phyloP scores from a whole-genome alignment of 805 yeast species.

The Teunomyces tritomae region DNA sequence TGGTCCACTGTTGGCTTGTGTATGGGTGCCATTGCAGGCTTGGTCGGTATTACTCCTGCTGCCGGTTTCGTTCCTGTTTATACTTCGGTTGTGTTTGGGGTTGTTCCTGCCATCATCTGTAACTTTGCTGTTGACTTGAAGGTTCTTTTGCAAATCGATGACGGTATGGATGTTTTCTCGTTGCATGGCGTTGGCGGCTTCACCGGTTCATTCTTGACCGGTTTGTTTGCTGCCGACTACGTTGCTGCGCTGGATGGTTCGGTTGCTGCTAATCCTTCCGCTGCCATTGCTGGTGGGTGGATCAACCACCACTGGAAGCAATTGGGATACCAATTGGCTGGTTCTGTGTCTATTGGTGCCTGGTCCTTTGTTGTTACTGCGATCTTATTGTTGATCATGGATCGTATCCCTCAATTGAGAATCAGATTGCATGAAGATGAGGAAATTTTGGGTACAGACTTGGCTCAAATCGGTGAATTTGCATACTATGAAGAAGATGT shows the following conservation, averaged over 20 bases:
- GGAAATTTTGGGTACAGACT: slow-evolving; percentile 85
- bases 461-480: slow-evolving; percentile 87
- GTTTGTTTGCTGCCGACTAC: slow-evolving; percentile 89
- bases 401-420: slow-evolving; percentile 76
- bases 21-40: slow-evolving; percentile 90
- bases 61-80: slow-evolving; percentile 95
- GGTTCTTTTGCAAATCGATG: slow-evolving; percentile 72
- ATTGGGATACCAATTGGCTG: slow-evolving; percentile 87
- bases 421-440: slow-evolving; percentile 83
- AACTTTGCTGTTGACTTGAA: slow-evolving; percentile 85
- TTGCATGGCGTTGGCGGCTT: slow-evolving; percentile 94
- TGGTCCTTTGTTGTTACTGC: slow-evolving; percentile 79
- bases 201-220: slow-evolving; percentile 80
- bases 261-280: slow-evolving; percentile 28
- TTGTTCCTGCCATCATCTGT: slow-evolving; percentile 71
- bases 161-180: slow-evolving; percentile 93
- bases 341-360: slow-evolving; percentile 60
- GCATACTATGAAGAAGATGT: slow-evolving; percentile 56
- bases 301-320: slow-evolving; percentile 78
- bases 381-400: slow-evolving; percentile 61
- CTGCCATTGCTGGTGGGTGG: slow-evolving; percentile 77
- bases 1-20: slow-evolving; percentile 95
- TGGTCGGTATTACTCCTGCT: slow-evolving; percentile 94
- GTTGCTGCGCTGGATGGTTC: slow-evolving; percentile 80
- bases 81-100: slow-evolving; percentile 82